phyloP scores from a whole-genome alignment of 371 early-diverging fungal genomes.

The Chytridium lagenaria region DNA sequence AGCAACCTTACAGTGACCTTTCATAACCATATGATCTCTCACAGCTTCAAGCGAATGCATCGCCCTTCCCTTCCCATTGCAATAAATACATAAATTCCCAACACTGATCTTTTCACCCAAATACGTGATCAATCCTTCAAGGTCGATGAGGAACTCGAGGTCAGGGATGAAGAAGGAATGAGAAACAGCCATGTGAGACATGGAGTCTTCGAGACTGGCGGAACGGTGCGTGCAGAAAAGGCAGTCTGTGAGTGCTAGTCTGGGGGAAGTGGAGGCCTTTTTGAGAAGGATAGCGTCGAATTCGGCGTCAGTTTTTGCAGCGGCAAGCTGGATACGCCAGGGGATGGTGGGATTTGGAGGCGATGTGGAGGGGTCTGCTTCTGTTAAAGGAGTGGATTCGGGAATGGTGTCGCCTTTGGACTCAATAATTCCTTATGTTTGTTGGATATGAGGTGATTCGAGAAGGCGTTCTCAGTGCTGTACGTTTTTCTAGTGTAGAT shows the following conservation, averaged over 20 bases:
- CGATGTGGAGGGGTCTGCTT: not conserved
- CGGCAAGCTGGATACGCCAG: constrained; percentile 2
- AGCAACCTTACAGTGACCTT: constrained; percentile 10
- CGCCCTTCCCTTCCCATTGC: constrained; percentile 87
- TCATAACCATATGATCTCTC: constrained; percentile 84
- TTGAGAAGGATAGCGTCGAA: constrained; percentile 70
- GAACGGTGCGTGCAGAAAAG: constrained; percentile 70
- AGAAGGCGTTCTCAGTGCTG: constrained; percentile 79
- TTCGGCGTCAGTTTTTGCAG: constrained; percentile 55
- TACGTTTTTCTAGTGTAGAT: constrained; percentile 66
- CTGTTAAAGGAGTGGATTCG: not conserved
- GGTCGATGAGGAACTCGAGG: constrained; percentile 84
- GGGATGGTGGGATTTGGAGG: not conserved
- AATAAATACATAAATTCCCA: constrained; percentile 89
- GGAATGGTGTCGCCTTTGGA: constrained; percentile 31
- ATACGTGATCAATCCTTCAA: constrained; percentile 84
- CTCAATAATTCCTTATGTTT: constrained; percentile 87
- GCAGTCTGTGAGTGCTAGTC: constrained; percentile 62
- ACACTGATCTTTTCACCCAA: constrained; percentile 91
- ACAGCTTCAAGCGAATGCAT: constrained; percentile 87
- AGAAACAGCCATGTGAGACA: constrained; percentile 85
- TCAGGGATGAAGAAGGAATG: constrained; percentile 96
- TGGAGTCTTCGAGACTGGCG: constrained; percentile 53
- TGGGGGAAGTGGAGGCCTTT: constrained; percentile 67
- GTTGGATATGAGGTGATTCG: constrained; percentile 86